Base-by-base conservation (phyloP, 2,329 filamentous ascomycete species). In the Plectosphaerella sp. region DNA sequence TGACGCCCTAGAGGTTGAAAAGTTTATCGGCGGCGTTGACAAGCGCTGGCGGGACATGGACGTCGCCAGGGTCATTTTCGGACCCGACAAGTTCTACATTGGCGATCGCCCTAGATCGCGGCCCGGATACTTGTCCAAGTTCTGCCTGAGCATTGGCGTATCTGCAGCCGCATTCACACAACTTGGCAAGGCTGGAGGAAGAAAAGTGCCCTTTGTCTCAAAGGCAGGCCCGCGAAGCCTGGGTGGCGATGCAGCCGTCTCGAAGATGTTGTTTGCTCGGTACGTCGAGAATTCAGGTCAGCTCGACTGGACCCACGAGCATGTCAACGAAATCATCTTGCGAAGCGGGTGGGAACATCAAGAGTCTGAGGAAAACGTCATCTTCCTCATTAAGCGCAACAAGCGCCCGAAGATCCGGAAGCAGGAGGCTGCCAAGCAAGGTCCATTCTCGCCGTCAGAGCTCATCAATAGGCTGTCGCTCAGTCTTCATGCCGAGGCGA, bases 11-110 rank as follows among this genome's bases (percentile, higher is more conserved):
- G 43, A 47, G 2, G 49, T 61, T 12, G 66, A 72, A 49, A 9
- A 12, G 28, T 60, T 61, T 2, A 49, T 68, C 2, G 22, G 70
- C 1, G 7, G 42, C 0, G 4, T n/a, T 4, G 41, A 9, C 41
- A 6, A 49, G 1, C 6, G 14, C 3, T 77, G 74, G 74, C 47
- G 49, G 1, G 74, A 77, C 55, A 72, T 78, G 67, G 67, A 73
- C 1, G 9, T 71, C 5, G 39, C 65, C 1, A 50, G 62, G 1
- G 20, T 24, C 1, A n/a, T 67, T 1, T 61, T 74, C 10, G 63
- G 62, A 3, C 22, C 55, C 0, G 54, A 64, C 1, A 63, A 54
- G 22, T 65, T 77, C 52, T 76, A 69, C 48, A 61, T 70, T 2
- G 72, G 71, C 3, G 61, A 67, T 12, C 2, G 57, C 62, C 1